These are phyloP conservation scores for Macaranga tanarius DNA, from an alignment of 441 rosid species.

Conservation along the genomic window DNA sequence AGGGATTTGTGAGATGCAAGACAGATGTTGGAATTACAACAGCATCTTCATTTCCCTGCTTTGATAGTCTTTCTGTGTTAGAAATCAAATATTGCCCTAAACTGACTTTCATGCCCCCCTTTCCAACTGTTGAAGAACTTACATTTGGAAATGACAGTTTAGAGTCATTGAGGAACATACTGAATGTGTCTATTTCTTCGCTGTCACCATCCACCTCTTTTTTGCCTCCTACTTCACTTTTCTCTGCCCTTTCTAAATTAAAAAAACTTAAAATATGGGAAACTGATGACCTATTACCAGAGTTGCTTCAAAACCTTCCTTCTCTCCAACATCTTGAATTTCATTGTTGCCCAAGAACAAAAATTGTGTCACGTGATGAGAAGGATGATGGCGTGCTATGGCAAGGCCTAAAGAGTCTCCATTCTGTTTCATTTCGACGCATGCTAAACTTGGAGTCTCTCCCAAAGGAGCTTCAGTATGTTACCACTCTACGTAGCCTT, in stretches of 20 bases:
- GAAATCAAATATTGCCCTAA: conserved; percentile 13
- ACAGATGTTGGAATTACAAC: background rate
- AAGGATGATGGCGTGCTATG: background rate
- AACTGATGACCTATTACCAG: background rate
- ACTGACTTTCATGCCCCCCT: conserved; percentile 20
- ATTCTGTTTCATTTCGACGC: background rate
- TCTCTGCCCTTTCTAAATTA: conserved; percentile 3
- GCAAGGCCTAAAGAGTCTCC: conserved; percentile 14
- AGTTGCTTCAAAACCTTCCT: background rate
- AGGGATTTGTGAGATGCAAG: conserved; percentile 10
- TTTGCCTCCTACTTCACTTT: background rate
- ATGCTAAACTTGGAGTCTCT: conserved; percentile 11
- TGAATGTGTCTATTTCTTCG: background rate
- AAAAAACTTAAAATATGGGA: background rate
- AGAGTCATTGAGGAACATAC: background rate
- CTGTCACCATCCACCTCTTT: background rate
- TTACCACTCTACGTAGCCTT: conserved; percentile 11
- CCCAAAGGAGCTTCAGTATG: conserved; percentile 15
- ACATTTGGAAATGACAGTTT: background rate
- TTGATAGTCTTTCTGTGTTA: background rate
- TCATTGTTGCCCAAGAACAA: background rate
- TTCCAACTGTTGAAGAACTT: conserved; percentile 14
- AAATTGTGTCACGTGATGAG: background rate
- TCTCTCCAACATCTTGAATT: conserved; percentile 8
- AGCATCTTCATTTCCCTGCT: conserved; percentile 2